Percentiles rank a stretch among this genome's conserved stretches.
Conservation (phyloP, 345 rosid genomes). For the Acer negundo region DNA sequence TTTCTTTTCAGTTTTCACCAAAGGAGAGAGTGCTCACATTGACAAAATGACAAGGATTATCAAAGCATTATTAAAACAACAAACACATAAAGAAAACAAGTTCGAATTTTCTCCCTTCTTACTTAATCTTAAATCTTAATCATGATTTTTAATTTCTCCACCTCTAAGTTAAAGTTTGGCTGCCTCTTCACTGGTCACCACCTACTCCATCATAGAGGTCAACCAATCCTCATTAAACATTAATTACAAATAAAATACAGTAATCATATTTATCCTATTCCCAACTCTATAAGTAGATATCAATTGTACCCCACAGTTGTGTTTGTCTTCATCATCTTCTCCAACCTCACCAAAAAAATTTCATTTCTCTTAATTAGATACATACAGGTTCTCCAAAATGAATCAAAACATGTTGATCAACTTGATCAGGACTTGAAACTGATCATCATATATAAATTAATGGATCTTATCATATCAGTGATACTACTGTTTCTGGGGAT, state of each 20-base stretch:
- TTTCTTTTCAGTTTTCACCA: not conserved
- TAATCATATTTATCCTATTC: not conserved
- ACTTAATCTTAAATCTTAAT: not conserved
- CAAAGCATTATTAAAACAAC: too few relatives aligned
- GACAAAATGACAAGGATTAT: too few relatives aligned
- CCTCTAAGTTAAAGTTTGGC: not conserved
- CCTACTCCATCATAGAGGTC: slow-evolving; percentile 27
- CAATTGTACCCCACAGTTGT: not conserved
- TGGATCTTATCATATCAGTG: slow-evolving; percentile 37
- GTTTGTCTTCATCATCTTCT: not conserved
- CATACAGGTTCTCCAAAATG: not conserved
- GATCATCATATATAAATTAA: slow-evolving; percentile 6
- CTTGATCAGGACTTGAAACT: too few relatives aligned
- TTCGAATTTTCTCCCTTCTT: slow-evolving; percentile 3
- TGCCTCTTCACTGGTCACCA: slow-evolving; percentile 8
- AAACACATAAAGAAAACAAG: too few relatives aligned
- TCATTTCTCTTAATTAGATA: not conserved
- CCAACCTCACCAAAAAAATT: not conserved
- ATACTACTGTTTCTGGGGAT: slow-evolving; percentile 42
- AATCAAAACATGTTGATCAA: not conserved
- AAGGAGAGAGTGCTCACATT: not conserved
- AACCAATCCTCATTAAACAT: slow-evolving; percentile 13
- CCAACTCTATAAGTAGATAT: not conserved
- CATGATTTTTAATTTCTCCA: slow-evolving; percentile 13
- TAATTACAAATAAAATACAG: not conserved